These are phyloP conservation scores for Elongisporangium undulatum DNA, from an alignment of 352 stramenopile genomes.

Conservation along the genomic window DNA sequence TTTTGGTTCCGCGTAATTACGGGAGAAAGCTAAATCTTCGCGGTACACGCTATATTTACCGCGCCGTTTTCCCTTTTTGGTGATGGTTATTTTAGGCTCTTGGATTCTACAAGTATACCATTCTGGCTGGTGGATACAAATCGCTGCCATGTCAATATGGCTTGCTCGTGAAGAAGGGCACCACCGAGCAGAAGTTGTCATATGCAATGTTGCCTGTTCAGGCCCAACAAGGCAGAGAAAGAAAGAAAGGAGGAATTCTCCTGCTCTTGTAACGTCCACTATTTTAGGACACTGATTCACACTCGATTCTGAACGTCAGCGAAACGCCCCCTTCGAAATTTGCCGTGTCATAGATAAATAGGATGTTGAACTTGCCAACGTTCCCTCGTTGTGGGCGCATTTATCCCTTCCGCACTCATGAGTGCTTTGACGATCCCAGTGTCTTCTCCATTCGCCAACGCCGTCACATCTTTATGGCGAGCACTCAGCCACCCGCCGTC, in stretches of 20 bases:
- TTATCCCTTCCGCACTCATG: neutral
- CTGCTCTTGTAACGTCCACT: too few relatives aligned
- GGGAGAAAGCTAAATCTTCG: neutral
- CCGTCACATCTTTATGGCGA: neutral
- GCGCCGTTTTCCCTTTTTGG: neutral
- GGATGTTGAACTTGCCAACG: neutral
- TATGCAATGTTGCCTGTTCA: too few relatives aligned
- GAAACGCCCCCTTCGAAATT: neutral
- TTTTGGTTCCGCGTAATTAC: neutral
- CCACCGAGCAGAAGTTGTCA: too few relatives aligned
- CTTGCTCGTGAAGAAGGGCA: too few relatives aligned
- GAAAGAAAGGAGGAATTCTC: too few relatives aligned
- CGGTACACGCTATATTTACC: neutral
- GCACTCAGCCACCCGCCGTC: neutral
- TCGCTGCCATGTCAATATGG: too few relatives aligned
- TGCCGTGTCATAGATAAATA: neutral
- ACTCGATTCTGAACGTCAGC: neutral
- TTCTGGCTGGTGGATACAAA: too few relatives aligned
- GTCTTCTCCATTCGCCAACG: neutral
- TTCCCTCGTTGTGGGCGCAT: neutral
- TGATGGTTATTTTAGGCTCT: too few relatives aligned
- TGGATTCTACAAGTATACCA: too few relatives aligned
- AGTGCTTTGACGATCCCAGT: neutral
- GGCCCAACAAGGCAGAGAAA: too few relatives aligned
- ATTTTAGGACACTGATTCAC: too few relatives aligned